Percentiles rank a stretch among this genome's conserved stretches.
These are phyloP conservation scores for Metschnikowia baotianmanensis DNA, from an alignment of 805 yeast species.

Conservation along the genomic window DNA sequence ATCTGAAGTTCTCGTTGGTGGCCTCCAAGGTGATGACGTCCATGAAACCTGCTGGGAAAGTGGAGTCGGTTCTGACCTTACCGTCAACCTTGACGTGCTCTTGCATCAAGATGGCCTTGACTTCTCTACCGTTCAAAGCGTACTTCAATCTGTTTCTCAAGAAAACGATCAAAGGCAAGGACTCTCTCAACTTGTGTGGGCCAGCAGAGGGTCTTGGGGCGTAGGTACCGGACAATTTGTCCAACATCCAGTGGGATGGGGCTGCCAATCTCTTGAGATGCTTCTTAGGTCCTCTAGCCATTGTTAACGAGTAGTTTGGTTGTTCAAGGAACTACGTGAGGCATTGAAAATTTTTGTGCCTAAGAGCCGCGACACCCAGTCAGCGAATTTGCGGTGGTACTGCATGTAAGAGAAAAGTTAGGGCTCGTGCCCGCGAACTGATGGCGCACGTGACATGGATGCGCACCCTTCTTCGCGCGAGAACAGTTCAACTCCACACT, in stretches of 20 bases:
- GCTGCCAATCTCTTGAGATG: conserved; percentile 99
- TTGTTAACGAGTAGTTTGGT: conserved; percentile 32
- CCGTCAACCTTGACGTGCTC: conserved; percentile 98
- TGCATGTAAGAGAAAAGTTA: background rate
- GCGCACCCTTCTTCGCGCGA: too few species aligned
- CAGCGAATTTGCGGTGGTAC: background rate
- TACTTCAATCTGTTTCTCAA: conserved; percentile 98
- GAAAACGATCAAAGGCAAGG: conserved; percentile 94
- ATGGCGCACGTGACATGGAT: conserved; percentile 3
- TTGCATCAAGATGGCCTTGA: conserved; percentile 96
- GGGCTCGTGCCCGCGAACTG: conserved; percentile 6
- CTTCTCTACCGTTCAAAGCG: conserved; percentile 98
- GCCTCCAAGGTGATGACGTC: conserved; percentile 97
- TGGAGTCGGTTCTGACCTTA: conserved; percentile 98
- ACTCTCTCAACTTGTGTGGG: conserved; percentile 99
- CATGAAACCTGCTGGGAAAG: conserved; percentile 99
- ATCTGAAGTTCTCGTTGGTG: conserved; percentile 99
- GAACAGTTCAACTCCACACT: too few species aligned
- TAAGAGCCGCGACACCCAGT: conserved; percentile 2
- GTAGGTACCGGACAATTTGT: conserved; percentile 98
- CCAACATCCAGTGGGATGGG: conserved; percentile 99
- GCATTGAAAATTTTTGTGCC: conserved; percentile 16
- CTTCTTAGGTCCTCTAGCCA: conserved; percentile 91
- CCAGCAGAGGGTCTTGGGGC: conserved; percentile 99
- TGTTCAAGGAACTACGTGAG: background rate